phyloP scores from a whole-genome alignment of 768 basidiomycete genomes.

The Holtermannia corniformis region DNA sequence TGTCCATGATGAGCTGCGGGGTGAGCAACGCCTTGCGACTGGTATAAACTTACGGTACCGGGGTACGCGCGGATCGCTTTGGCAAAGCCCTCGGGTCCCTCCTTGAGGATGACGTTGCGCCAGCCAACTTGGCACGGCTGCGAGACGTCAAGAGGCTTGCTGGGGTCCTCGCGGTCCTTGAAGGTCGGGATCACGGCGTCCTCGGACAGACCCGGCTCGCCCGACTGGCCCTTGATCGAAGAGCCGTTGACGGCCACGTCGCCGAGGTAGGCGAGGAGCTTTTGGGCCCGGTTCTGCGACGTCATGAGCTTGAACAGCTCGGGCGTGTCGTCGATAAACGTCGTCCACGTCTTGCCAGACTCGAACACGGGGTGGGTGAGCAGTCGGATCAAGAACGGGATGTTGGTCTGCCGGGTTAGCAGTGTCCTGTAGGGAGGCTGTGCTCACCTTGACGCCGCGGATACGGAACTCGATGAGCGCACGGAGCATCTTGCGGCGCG shows the following conservation, averaged over 20 bases:
- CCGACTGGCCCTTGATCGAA: conserved; percentile 91
- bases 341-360: conserved; percentile 96
- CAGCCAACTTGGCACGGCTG: conserved; percentile 81
- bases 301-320: conserved; percentile 97
- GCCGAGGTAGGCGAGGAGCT: conserved; percentile 89
- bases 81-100: conserved; percentile 96
- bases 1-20: conserved; percentile 49
- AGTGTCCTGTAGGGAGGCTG: neutral
- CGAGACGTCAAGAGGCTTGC: conserved; percentile 64
- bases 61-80: conserved; percentile 95
- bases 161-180: conserved; percentile 63
- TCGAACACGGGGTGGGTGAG: conserved; percentile 95
- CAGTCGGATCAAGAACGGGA: conserved; percentile 97
- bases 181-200: conserved; percentile 78
- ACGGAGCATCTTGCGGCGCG: conserved; percentile 96
- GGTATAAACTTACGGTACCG: conserved; percentile 61
- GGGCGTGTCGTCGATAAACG: conserved; percentile 99
- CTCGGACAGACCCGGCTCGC: conserved; percentile 85
- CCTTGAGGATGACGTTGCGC: conserved; percentile 97
- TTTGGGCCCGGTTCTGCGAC: conserved; percentile 96
- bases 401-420: conserved; percentile 64
- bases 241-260: conserved; percentile 97
- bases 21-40: neutral
- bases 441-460: conserved; percentile 77
- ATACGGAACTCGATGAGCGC: conserved; percentile 99